Conservation (phyloP, 495 filamentous ascomycete species). For the Annulohypoxylon moriforme region DNA sequence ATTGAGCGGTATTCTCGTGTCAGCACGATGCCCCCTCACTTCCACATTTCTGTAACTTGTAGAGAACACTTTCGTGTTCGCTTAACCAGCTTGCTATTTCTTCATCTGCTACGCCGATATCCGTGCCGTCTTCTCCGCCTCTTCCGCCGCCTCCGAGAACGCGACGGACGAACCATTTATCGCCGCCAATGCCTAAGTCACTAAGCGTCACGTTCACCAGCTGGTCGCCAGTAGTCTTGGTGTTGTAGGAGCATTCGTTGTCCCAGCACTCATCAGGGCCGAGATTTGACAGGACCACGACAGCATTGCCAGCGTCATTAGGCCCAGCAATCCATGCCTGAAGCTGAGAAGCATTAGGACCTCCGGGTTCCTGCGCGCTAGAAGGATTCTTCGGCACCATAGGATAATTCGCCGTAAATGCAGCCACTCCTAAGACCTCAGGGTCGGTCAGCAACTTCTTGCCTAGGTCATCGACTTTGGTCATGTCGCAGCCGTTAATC, state of each 20-base stretch:
- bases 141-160: slow-evolving; percentile 8
- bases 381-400: slow-evolving; percentile 19
- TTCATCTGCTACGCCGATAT: slow-evolving; percentile 2
- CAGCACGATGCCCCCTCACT: slow-evolving; percentile 7
- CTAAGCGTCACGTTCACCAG: slow-evolving; percentile 3
- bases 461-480: background rate
- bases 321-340: slow-evolving; percentile 10
- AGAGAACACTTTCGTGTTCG: slow-evolving; percentile 19
- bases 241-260: slow-evolving; percentile 7
- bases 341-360: slow-evolving; percentile 8
- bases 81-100: background rate
- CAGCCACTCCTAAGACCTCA: slow-evolving; percentile 2
- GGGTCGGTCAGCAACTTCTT: slow-evolving; percentile 10
- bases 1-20: slow-evolving; percentile 8
- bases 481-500: slow-evolving; percentile 13
- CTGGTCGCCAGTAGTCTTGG: background rate
- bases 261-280: slow-evolving; percentile 5
- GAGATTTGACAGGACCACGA: slow-evolving; percentile 11
- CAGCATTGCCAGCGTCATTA: background rate
- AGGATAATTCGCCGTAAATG: slow-evolving; percentile 7
- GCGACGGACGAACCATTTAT: slow-evolving; percentile 4
- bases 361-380: background rate
- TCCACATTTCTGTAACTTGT: slow-evolving; percentile 4
- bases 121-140: slow-evolving; percentile 13
- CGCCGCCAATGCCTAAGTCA: slow-evolving; percentile 13